Percentiles rank a stretch among this genome's conserved stretches.
Conservation (phyloP, 371 early-diverging fungal species). For the Mucor racemosus region DNA sequence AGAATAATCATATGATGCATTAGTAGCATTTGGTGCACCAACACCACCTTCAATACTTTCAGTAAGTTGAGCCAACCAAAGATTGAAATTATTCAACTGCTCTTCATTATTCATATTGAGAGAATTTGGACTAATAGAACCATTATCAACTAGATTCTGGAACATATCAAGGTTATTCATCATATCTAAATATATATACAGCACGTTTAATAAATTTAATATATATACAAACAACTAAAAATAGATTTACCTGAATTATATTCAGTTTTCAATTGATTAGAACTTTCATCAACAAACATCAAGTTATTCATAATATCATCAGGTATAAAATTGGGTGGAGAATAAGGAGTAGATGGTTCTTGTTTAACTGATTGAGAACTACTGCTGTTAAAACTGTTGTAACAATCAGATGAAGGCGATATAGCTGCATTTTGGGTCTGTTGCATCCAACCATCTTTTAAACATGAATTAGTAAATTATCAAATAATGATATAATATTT, state of each 20-base stretch:
- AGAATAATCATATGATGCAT: slow-evolving; percentile 7
- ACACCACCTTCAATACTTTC: slow-evolving; percentile 20
- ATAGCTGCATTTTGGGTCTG: background rate
- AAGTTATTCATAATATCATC: slow-evolving; percentile 21
- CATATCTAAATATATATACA: slow-evolving; percentile 24
- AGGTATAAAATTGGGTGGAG: slow-evolving; percentile 17
- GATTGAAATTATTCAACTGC: slow-evolving; percentile 29
- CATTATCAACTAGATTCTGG: slow-evolving; percentile 26
- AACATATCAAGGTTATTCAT: slow-evolving; percentile 25
- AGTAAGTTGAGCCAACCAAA: slow-evolving; percentile 29
- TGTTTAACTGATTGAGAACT: slow-evolving; percentile 20
- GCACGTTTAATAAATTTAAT: background rate
- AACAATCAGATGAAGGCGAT: slow-evolving; percentile 28
- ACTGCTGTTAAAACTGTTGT: slow-evolving; percentile 23
- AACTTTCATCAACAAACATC: slow-evolving; percentile 25
- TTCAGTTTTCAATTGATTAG: slow-evolving; percentile 28
- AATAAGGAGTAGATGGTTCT: slow-evolving; percentile 21
- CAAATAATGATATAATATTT: slow-evolving; percentile 15
- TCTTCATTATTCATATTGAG: slow-evolving; percentile 28
- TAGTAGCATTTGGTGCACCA: slow-evolving; percentile 2
- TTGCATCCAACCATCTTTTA: slow-evolving; percentile 23
- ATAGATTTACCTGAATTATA: slow-evolving; percentile 28
- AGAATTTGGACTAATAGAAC: slow-evolving; percentile 19
- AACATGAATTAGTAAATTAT: background rate
- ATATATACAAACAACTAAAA: background rate